Conservation (phyloP, 1,139 yeast genomes). For the Blastobotrys buckinghamii region DNA sequence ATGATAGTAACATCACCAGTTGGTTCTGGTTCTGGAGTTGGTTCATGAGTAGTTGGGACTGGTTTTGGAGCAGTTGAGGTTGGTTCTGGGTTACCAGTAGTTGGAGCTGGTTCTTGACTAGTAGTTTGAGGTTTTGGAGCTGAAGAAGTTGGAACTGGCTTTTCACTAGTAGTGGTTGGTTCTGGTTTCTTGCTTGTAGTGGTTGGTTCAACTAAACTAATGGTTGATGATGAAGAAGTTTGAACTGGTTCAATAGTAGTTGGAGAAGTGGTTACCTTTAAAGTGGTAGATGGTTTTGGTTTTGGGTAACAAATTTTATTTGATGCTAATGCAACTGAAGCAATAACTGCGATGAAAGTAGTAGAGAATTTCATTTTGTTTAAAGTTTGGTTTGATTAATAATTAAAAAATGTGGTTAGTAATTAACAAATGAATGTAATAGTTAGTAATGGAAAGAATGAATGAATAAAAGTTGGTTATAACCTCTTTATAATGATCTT, state of each 20-base stretch:
- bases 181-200: not conserved
- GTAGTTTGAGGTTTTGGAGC: not conserved
- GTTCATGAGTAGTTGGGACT: not conserved
- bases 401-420: too few relatives aligned
- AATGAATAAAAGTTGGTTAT: too few relatives aligned
- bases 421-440: too few relatives aligned
- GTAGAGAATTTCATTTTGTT: not conserved
- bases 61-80: not conserved
- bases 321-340: not conserved
- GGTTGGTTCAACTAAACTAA: not conserved
- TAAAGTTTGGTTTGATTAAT: not conserved
- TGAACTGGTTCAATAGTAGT: not conserved
- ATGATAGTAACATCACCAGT: slow-evolving; percentile 2
- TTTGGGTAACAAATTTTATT: not conserved
- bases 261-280: not conserved
- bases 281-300: not conserved
- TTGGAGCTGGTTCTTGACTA: not conserved
- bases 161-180: not conserved
- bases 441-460: too few relatives aligned
- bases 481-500: too few relatives aligned
- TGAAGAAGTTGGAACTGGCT: not conserved
- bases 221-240: not conserved
- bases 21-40: not conserved
- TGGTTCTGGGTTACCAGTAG: not conserved
- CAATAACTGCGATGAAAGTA: not conserved